Base-by-base conservation (phyloP, 208 protist species). In the Herpetomonas tarakana region DNA sequence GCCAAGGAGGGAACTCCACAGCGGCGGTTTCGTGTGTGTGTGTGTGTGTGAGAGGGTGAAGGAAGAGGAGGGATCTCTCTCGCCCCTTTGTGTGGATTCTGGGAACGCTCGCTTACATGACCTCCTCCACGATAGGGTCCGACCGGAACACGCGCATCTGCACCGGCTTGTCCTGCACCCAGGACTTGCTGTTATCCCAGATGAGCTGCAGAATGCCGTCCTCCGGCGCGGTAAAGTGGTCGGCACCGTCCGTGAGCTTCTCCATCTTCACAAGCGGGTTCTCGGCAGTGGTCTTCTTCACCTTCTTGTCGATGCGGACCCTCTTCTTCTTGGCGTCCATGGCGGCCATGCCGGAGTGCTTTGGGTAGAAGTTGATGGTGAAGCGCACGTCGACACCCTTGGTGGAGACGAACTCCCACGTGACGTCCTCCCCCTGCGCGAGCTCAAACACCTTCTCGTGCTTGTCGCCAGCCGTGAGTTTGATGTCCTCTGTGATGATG, bases 321-420 rank as follows among this genome's bases (percentile, higher is more conserved):
- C 41, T 49, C 59, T 66, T 53, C 52, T 45, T 31, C 18, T 65
- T 69, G 44, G 69, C 69, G 6, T 50, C 38, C 41, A 74, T 55
- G 12, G 72, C 59, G 19, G 62, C 28, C 55, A 83, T 60, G 29
- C 76, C 76, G 2, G 47, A 25, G 47, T 74, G 62, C 49, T 67
- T 72, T 11, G 76, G 71, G 55, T 74, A 80, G 46, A 75, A 80
- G 65, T 69, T 59, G 0, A 76, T 61, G 12, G 50, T 73, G 50
- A 87, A 87, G 44, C 45, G 60, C 41, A 87, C 58, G 22, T 88
- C 74, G 0, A 24, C 58, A 26, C 74, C 78, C 16, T 76, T 62
- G 3, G 67, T 83, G 21, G 74, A 74, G 0, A 62, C 55, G 55
- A 83, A 88, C 62, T 88, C 76, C 77, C 81, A 88, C 26, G 78